Evolutionary conservation across 768 basidiomycete genomes (phyloP), one percentile per base, ranked within the genome.

Genomic region (Trametes sanguinea): DNA sequence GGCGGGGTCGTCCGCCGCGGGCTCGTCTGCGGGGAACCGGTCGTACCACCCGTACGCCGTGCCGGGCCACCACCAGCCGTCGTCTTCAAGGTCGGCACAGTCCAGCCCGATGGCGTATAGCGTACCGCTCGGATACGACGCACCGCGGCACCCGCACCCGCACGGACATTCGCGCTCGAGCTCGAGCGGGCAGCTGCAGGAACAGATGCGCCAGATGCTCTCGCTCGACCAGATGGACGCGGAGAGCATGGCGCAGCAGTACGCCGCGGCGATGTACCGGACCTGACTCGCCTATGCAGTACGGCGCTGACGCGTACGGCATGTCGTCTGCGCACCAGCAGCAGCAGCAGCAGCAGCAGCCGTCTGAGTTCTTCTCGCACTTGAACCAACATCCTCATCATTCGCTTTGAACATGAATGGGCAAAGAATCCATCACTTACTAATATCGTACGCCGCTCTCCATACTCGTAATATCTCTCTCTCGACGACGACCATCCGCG

Each of bases 91-190:
- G 52, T 74, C 72, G 35, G 72, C 73, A 30, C 76, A 76, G 43
- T 76, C 75, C 10, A 74, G 69, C 59, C 74, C 68, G 66, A 73
- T 61, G 77, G 85, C 54, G 80, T 82, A 50, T 84, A 86, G 65
- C 83, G 88, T 69, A 80, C 88, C 22, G 27, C 66, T 76, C 27
- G 74, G 67, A 17, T 71, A 73, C 63, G 67, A 67, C 57, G 54
- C 39, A 14, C 42, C 50, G 50, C 63, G n/a, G 11, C 45, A 43
- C 30, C 29, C 22, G 22, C 66, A 67, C 57, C 65, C 69, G 62
- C 70, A 67, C 56, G 63, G 69, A 61, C 63, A 67, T 63, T 71
- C 70, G 58, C 67, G 68, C 51, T 64, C 69, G 61, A 65, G 67
- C 64, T 70, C 72, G 63, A 58, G 64, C 62, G 59, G 66, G 40